Evolutionary conservation across 768 basidiomycete species (phyloP).

Genomic region (Lactifluus rugatus): DNA sequence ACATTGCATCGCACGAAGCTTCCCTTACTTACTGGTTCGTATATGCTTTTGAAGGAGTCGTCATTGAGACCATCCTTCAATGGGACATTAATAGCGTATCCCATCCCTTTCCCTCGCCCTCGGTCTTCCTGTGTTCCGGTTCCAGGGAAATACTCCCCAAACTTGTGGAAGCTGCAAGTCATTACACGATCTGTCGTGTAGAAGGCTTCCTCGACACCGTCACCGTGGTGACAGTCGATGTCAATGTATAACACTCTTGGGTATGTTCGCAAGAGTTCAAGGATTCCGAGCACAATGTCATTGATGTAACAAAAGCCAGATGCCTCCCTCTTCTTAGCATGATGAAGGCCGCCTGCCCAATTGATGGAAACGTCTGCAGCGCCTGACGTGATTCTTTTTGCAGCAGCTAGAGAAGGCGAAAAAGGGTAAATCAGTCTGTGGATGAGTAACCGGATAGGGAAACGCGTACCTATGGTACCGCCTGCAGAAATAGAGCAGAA

Average conservation of each 20-base stretch:
- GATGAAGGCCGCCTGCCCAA: conserved; percentile 98
- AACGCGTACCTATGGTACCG: conserved; percentile 66
- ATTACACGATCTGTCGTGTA: conserved; percentile 96
- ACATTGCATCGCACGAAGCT: neutral
- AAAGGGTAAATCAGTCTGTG: neutral
- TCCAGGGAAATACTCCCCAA: conserved; percentile 90
- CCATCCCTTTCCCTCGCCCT: conserved; percentile 73
- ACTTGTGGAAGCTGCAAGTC: conserved; percentile 97
- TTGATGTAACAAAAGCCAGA: conserved; percentile 99
- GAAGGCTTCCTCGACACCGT: conserved; percentile 98
- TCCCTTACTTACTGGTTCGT: conserved; percentile 75
- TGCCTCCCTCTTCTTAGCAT: conserved; percentile 98
- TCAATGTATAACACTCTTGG: conserved; percentile 94
- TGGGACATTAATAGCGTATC: conserved; percentile 90
- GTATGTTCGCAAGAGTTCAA: conserved; percentile 81
- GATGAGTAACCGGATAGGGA: neutral
- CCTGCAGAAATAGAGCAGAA: conserved; percentile 96
- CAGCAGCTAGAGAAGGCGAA: conserved; percentile 50
- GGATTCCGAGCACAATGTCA: conserved; percentile 89
- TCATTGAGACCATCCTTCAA: conserved; percentile 92
- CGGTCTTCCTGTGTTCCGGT: conserved; percentile 80
- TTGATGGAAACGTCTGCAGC: conserved; percentile 80
- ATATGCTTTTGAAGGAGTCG: conserved; percentile 78
- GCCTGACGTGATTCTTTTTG: conserved; percentile 69
- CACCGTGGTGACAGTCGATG: conserved; percentile 97